Evolutionary conservation across 306 rosid genomes (phyloP), one percentile per base, ranked within the genome.

Genomic region (Trifolium subterraneum): DNA sequence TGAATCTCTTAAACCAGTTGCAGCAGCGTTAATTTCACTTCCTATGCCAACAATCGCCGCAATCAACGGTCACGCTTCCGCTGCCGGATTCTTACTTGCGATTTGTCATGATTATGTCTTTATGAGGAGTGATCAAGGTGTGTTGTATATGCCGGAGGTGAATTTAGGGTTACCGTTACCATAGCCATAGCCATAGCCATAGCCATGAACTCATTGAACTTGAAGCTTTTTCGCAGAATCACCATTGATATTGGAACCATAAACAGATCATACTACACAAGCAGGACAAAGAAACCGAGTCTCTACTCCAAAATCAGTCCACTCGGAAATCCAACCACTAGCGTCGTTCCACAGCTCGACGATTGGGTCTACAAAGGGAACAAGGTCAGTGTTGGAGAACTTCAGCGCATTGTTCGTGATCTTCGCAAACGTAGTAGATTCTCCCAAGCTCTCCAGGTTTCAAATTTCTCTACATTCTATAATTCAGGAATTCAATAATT

Each of bases 361-460:
- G 87, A 86, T 71, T 91, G 97, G 98, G 77, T 91, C 19, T 81
- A 56, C 52, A 84, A 84, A n/a, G 94, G 97, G 0, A 87, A 91
- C 68, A 93, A 84, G 59, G 78, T 91, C 36, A 67, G 85, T 2
- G 79, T 91, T 70, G 91, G 74, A 4, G 93, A 91, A 81, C 96
- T 91, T 81, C 90, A 86, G 72, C 92, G 94, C 64, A 87, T 93
- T 75, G 29, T 93, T 80, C 90, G 78, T 4, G 98, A 91, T 79
- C 90, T 93, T 58, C 93, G 97, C 72, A 93, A 89, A 76, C 92
- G 96, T 48, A 83, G 77, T 55, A 87, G 96, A 31, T 91, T 88
- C 79, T 45, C 84, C 14, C 98, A 93, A 50, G 93, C 96, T 31
- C 92, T 90, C 3, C 81, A 93, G 90, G 97, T 89, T 51, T 54